Evolutionary conservation across 352 stramenopile genomes (phyloP).

Genomic region (Phytophthora pistaciae): DNA sequence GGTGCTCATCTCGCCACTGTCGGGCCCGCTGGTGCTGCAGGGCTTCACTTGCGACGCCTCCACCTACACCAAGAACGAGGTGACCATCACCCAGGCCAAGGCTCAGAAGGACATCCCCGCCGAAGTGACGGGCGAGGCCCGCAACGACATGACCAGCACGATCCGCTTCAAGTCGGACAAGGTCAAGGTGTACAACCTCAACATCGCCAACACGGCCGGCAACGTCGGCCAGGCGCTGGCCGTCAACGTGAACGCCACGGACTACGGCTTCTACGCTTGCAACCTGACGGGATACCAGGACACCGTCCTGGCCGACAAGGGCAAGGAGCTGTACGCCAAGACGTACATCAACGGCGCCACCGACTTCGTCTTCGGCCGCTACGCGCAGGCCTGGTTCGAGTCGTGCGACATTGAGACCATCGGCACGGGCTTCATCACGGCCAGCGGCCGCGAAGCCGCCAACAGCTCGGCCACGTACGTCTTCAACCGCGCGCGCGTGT

Average conservation of each 20-base stretch:
- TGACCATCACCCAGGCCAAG: constrained; percentile 36
- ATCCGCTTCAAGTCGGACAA: constrained; percentile 34
- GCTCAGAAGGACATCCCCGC: constrained; percentile 36
- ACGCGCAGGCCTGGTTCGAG: constrained; percentile 33
- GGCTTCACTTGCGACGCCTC: constrained; percentile 32
- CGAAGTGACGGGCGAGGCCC: constrained; percentile 19
- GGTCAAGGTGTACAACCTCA: constrained; percentile 13
- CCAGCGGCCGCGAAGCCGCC: constrained; percentile 27
- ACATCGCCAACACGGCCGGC: constrained; percentile 31
- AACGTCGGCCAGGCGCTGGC: constrained; percentile 32
- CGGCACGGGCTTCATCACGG: constrained; percentile 34
- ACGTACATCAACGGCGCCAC: constrained; percentile 36
- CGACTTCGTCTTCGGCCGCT: constrained; percentile 35
- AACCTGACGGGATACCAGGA: constrained; percentile 33
- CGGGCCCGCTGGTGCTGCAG: constrained; percentile 28
- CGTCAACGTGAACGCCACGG: constrained; percentile 32
- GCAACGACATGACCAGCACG: constrained; percentile 38
- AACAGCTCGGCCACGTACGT: constrained; percentile 25
- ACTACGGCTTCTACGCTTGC: constrained; percentile 42
- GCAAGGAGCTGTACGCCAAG: constrained; percentile 28
- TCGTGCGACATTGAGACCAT: constrained; percentile 37
- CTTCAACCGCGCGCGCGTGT: constrained; percentile 34
- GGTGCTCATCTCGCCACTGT: constrained; percentile 21
- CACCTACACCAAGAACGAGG: constrained; percentile 30
- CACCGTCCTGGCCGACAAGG: constrained; percentile 30